Base-by-base conservation (phyloP, 176 grass and related monocot species). In the Paspalum vaginatum region DNA sequence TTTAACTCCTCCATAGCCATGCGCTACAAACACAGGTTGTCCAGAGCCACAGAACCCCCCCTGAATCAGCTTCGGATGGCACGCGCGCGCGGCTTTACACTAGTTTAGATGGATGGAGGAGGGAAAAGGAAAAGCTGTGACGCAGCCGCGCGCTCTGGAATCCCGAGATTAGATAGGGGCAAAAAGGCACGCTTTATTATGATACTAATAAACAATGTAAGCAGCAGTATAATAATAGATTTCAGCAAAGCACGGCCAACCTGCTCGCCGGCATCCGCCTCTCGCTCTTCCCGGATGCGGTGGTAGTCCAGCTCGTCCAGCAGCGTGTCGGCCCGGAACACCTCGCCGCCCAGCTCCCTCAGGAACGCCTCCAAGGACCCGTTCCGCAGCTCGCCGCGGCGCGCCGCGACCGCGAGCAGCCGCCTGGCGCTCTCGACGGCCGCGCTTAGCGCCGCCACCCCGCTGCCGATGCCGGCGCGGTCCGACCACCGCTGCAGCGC, bases 341-440 rank as follows among this genome's bases (percentile, higher is more conserved):
- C 58, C 58, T 61, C 25, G 11, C 24, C 11, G 58, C 26, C 58
- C 24, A 61, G 9, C 58, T 61, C 25, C 58, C 12, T 61, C 24
- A 61, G 58, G 58, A 61, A 61, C 25, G 24, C 58, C 58, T 61
- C 24, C 24, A 61, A 12, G 22, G 58, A 10, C 58, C 6, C 32
- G 58, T 61, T 61, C 24, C 32, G 58, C 58, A 61, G 66, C 66
- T 47, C 66, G 26, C 61, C 57, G n/a, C 57, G 57, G 27, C 61
- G 60, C 25, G 61, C 61, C 61, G 26, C 12, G 61, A 12, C 27
- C 13, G 57, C 24, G 21, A 60, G 57, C 57, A 60, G 57, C 57
- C 22, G 57, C 22, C 57, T 25, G 3, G 57, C 22, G 22, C 57
- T 22, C 8, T 60, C 57, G 24, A 60, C 57, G 10, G 57, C 57